These are phyloP conservation scores for Dionaea muscipula DNA, from an alignment of 179 eudicot species.

Conservation along the genomic window DNA sequence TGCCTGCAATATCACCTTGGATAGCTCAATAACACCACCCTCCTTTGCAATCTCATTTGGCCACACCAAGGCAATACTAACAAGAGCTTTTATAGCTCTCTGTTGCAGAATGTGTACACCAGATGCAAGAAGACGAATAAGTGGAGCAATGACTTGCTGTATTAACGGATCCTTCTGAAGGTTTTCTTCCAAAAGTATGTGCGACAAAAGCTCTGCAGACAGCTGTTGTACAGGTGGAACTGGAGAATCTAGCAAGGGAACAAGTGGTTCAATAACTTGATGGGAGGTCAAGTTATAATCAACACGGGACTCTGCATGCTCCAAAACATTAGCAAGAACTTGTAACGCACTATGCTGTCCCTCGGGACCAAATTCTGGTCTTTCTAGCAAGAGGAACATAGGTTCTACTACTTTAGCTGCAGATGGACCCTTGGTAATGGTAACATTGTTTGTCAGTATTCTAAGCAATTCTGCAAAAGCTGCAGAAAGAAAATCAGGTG, in stretches of 20 bases:
- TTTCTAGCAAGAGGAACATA: slow-evolving; percentile 55
- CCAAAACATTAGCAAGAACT: slow-evolving; percentile 87
- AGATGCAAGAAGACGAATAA: slow-evolving; percentile 70
- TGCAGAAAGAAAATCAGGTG: slow-evolving; percentile 85
- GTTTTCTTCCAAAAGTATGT: slow-evolving; percentile 67
- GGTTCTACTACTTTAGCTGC: slow-evolving; percentile 91
- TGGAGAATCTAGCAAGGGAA: slow-evolving; percentile 68
- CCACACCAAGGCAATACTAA: slow-evolving; percentile 61
- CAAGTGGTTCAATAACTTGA: slow-evolving; percentile 77
- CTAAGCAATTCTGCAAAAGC: slow-evolving; percentile 88
- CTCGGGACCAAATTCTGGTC: slow-evolving; percentile 79
- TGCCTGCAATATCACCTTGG: slow-evolving; percentile 72
- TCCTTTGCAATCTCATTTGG: slow-evolving; percentile 93
- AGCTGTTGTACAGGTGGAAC: slow-evolving; percentile 76
- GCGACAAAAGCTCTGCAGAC: slow-evolving; percentile 93
- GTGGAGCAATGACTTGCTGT: slow-evolving; percentile 78
- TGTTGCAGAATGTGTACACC: slow-evolving; percentile 78
- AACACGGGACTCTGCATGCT: slow-evolving; percentile 73
- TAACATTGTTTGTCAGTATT: slow-evolving; percentile 82
- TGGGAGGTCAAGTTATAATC: slow-evolving; percentile 60
- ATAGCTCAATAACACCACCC: slow-evolving; percentile 82
- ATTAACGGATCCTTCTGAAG: slow-evolving; percentile 71
- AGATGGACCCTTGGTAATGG: slow-evolving; percentile 83
- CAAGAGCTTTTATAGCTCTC: slow-evolving; percentile 79
- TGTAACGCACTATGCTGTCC: slow-evolving; percentile 95